phyloP scores from a whole-genome alignment of 2,329 filamentous ascomycete species.

The Paecilomyces sp. region DNA sequence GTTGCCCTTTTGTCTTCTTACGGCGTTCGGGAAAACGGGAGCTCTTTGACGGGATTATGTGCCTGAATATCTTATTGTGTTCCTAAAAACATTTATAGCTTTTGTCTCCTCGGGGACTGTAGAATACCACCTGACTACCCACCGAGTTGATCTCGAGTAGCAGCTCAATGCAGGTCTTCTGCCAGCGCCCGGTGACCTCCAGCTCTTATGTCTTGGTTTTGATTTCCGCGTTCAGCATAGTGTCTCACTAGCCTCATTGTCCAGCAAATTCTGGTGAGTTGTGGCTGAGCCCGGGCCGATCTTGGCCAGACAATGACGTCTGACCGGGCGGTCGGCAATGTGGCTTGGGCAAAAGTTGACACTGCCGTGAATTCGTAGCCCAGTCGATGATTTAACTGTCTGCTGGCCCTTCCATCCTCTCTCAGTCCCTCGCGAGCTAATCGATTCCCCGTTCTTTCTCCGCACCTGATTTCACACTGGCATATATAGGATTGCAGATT shows the following conservation, averaged over 20 bases:
- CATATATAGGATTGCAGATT: background rate
- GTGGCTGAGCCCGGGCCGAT: conserved; percentile 8
- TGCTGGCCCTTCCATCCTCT: background rate
- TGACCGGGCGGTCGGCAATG: conserved; percentile 4
- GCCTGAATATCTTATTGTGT: conserved; percentile 27
- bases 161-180: background rate
- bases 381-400: conserved; percentile 5
- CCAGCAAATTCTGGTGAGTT: background rate
- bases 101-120: conserved; percentile 16
- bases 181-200: background rate
- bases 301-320: conserved; percentile 26
- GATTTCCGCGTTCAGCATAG: background rate
- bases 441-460: background rate
- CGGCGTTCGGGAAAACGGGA: conserved; percentile 38
- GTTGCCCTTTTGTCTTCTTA: conserved; percentile 30
- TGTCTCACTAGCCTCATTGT: background rate
- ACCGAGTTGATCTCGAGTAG: background rate
- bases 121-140: conserved; percentile 4
- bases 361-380: conserved; percentile 18
- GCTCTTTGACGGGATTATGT: conserved; percentile 30
- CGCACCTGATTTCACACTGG: background rate
- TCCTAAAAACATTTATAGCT: conserved; percentile 24
- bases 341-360: conserved; percentile 16
- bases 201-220: too few relatives aligned
- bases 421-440: background rate